Evolutionary conservation across 495 filamentous ascomycete genomes (phyloP).

Genomic region (Extremus antarcticus): DNA sequence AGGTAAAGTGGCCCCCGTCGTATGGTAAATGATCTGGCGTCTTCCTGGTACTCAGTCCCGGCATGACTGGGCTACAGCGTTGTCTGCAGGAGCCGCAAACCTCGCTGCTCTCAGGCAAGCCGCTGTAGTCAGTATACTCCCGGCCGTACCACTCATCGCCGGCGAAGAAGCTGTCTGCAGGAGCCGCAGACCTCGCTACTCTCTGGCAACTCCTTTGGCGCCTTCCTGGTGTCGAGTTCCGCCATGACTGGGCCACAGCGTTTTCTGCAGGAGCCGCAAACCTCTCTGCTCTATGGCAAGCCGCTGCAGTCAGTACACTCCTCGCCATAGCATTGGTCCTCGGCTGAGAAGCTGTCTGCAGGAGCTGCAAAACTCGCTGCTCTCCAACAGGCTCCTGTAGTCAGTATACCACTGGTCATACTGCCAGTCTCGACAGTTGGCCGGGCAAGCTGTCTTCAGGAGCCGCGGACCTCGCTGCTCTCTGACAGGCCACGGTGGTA

Average conservation of each 20-base stretch:
- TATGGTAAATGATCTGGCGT: neutral
- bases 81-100: constrained; percentile 9
- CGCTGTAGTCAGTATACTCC: too few species aligned
- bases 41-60: neutral
- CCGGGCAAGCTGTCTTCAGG: constrained; percentile 8
- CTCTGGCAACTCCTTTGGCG: neutral
- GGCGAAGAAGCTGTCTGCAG: neutral
- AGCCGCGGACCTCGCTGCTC: constrained; percentile 7
- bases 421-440: too few species aligned
- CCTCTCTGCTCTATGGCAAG: neutral
- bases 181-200: neutral
- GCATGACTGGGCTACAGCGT: neutral
- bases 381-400: too few species aligned
- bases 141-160: too few species aligned
- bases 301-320: too few species aligned
- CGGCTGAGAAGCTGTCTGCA: too few species aligned
- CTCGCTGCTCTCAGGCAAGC: constrained; percentile 7
- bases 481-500: too few species aligned
- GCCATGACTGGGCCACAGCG: neutral
- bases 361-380: too few species aligned
- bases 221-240: neutral
- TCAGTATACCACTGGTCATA: too few species aligned
- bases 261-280: constrained; percentile 11
- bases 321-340: too few species aligned
- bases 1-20: too few species aligned